Evolutionary conservation across 73 alveolate species (phyloP).

Genomic region (Paramecium biaurelia): DNA sequence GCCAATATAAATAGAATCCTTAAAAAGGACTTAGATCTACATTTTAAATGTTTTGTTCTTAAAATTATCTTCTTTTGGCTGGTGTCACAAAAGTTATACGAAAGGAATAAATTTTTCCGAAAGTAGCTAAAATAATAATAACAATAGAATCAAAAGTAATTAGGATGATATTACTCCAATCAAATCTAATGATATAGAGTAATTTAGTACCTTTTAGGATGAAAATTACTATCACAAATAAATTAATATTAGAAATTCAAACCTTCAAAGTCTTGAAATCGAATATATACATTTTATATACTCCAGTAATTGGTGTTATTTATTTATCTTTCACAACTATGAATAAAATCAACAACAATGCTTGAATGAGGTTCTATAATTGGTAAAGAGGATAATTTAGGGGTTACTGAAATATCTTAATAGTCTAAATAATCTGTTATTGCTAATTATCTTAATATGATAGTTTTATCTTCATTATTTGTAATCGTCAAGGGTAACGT

Average conservation of each 20-base stretch:
- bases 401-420: background rate
- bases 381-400: background rate
- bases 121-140: background rate
- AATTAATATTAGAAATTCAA: slow-evolving; percentile 10
- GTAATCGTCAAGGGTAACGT: background rate
- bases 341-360: background rate
- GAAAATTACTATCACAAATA: background rate
- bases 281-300: background rate
- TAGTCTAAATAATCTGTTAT: slow-evolving; percentile 4
- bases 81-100: background rate
- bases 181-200: background rate
- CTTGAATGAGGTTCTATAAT: background rate
- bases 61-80: background rate
- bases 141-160: background rate
- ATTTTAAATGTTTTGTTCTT: background rate
- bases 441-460: background rate
- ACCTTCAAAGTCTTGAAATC: background rate
- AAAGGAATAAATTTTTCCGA: slow-evolving; percentile 24
- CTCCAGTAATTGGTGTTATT: slow-evolving; percentile 20
- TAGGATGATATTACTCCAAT: slow-evolving; percentile 24
- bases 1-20: slow-evolving; percentile 28
- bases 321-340: background rate
- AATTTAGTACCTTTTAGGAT: background rate
- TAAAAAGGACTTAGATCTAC: background rate
- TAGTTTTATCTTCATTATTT: background rate